A percentile compares a stretch with the other conserved stretches of the same genome.
Evolutionary conservation across 2,329 filamentous ascomycete species (phyloP).

Genomic region (Paradendryphiella salina): DNA sequence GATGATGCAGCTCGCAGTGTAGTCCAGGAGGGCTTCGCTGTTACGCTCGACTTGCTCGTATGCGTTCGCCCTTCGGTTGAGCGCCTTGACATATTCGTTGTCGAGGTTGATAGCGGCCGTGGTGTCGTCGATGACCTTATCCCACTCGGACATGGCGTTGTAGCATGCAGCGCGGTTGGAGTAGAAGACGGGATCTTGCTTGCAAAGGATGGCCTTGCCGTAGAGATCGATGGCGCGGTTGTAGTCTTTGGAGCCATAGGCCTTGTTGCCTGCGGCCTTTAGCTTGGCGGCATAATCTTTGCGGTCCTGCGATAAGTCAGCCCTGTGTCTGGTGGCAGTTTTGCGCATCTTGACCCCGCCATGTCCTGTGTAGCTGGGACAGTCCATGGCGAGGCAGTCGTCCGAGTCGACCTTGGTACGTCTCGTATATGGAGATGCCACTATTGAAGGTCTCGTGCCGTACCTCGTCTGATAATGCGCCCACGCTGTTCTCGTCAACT

Average conservation of each 20-base stretch:
- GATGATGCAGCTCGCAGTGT: conserved; percentile 98
- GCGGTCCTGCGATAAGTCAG: conserved; percentile 65
- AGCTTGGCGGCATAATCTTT: conserved; percentile 87
- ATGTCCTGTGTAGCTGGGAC: neutral
- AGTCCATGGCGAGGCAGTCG: neutral
- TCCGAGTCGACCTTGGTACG: neutral
- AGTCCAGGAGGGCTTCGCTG: conserved; percentile 94
- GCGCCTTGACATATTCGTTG: conserved; percentile 93
- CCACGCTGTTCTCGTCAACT: conserved; percentile 53
- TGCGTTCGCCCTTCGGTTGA: conserved; percentile 94
- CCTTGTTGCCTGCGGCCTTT: conserved; percentile 94
- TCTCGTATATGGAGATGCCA: neutral
- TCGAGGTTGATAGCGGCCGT: conserved; percentile 93
- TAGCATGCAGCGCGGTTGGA: conserved; percentile 98
- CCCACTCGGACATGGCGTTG: conserved; percentile 90
- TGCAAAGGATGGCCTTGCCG: conserved; percentile 93
- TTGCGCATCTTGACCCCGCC: neutral
- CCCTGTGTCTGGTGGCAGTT: neutral
- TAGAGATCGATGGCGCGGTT: conserved; percentile 92
- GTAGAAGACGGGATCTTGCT: conserved; percentile 96
- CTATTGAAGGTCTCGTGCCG: neutral
- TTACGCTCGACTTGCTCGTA: conserved; percentile 92
- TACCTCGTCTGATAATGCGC: conserved; percentile 50
- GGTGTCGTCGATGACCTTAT: conserved; percentile 95
- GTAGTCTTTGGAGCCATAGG: conserved; percentile 93